Evolutionary conservation across 371 early-diverging fungal genomes (phyloP).

Genomic region (Apophysomyces ossiformis): DNA sequence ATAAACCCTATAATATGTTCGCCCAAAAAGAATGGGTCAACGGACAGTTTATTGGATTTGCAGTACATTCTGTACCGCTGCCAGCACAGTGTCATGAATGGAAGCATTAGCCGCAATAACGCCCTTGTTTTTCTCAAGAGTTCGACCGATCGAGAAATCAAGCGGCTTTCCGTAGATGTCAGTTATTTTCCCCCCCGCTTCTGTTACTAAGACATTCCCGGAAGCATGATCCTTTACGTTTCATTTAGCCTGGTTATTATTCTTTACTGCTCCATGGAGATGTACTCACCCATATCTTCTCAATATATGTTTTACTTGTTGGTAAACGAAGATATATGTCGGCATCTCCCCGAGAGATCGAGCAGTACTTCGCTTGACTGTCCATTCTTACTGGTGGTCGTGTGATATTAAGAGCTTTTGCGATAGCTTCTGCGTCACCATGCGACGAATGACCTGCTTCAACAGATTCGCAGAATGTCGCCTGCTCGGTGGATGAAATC

Average conservation of each 20-base stretch:
- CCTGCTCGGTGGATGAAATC: conserved; percentile 59
- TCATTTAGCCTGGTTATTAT: not conserved
- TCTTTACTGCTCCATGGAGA: not conserved
- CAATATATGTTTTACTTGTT: conserved; percentile 77
- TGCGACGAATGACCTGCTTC: conserved; percentile 94
- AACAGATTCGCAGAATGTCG: conserved; percentile 93
- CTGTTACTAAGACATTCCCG: conserved; percentile 85
- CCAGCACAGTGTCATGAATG: conserved; percentile 68
- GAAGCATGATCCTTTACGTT: conserved; percentile 88
- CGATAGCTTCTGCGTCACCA: conserved; percentile 78
- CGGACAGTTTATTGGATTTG: conserved; percentile 22
- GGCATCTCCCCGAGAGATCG: conserved; percentile 86
- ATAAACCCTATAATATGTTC: too few species aligned
- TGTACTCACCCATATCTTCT: conserved; percentile 92
- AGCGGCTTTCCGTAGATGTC: conserved; percentile 86
- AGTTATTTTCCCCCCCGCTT: conserved; percentile 94
- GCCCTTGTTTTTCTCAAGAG: conserved; percentile 84
- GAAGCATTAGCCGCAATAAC: conserved; percentile 81
- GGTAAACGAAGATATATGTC: conserved; percentile 92
- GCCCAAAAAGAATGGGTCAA: too few species aligned
- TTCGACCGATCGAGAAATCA: conserved; percentile 89
- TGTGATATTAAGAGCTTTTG: conserved; percentile 73
- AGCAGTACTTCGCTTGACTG: conserved; percentile 92
- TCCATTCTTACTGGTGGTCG: conserved; percentile 87
- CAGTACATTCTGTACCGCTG: conserved; percentile 70